A percentile compares a stretch with the other conserved stretches of the same genome.
Conservation (phyloP, 441 rosid species). For the Erodium chrysanthum region DNA sequence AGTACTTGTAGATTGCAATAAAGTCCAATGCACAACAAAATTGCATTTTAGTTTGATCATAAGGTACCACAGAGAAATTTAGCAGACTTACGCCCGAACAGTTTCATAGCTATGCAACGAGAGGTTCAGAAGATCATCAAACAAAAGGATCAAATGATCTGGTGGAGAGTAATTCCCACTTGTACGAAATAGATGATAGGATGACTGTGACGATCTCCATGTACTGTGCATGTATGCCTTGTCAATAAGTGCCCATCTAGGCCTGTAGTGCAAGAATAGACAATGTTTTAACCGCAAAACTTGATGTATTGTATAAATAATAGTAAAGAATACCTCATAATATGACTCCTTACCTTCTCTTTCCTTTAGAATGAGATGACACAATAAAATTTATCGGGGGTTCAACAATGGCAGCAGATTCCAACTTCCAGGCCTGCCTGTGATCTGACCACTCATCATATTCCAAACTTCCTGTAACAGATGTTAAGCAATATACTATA, state of each 20-base stretch:
- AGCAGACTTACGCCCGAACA: slow-evolving; percentile 76
- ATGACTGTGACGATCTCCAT: slow-evolving; percentile 97
- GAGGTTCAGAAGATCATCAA: slow-evolving; percentile 82
- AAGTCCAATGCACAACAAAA: not conserved
- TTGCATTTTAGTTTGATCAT: slow-evolving; percentile 10
- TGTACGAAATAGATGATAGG: slow-evolving; percentile 79
- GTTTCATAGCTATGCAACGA: slow-evolving; percentile 92
- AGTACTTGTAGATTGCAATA: slow-evolving; percentile 2
- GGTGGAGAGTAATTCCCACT: slow-evolving; percentile 72
- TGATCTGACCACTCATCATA: slow-evolving; percentile 97
- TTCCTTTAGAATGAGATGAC: slow-evolving; percentile 76
- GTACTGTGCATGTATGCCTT: slow-evolving; percentile 94
- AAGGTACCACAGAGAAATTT: slow-evolving; percentile 10
- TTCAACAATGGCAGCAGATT: slow-evolving; percentile 92
- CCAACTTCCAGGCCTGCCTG: slow-evolving; percentile 99
- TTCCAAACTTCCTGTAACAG: slow-evolving; percentile 77
- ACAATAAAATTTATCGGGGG: slow-evolving; percentile 92
- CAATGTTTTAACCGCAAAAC: slow-evolving; percentile 14
- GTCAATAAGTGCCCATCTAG: slow-evolving; percentile 97
- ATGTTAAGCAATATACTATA: slow-evolving; percentile 12
- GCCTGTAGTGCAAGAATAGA: slow-evolving; percentile 44
- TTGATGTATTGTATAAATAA: slow-evolving; percentile 14
- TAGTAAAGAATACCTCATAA: slow-evolving; percentile 14
- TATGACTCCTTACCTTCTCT: slow-evolving; percentile 55
- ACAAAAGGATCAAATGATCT: slow-evolving; percentile 53